These are phyloP conservation scores for Acacia pycnantha DNA, from an alignment of 331 rosid species.

Conservation along the genomic window DNA sequence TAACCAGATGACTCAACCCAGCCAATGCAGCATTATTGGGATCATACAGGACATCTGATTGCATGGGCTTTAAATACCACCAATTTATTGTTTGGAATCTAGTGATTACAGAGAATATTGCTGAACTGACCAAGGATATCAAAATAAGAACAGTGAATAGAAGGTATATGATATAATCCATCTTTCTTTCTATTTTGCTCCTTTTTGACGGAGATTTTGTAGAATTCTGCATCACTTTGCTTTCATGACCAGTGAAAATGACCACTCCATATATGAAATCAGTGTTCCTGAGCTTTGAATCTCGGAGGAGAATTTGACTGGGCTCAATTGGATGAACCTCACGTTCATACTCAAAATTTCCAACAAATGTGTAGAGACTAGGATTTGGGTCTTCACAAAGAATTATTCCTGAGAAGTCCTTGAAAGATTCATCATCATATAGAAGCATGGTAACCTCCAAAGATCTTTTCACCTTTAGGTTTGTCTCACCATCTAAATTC, in stretches of 20 bases:
- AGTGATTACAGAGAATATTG: conserved; percentile 76
- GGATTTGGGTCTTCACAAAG: conserved; percentile 95
- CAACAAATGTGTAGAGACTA: conserved; percentile 81
- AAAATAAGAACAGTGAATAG: conserved; percentile 78
- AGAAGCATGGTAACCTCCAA: conserved; percentile 80
- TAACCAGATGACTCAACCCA: conserved; percentile 84
- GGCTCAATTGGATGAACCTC: conserved; percentile 89
- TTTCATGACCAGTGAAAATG: conserved; percentile 91
- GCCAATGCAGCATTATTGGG: conserved; percentile 61
- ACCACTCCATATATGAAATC: conserved; percentile 84
- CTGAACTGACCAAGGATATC: conserved; percentile 81
- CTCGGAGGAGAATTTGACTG: conserved; percentile 81
- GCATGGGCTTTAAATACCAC: conserved; percentile 69
- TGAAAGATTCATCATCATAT: conserved; percentile 66
- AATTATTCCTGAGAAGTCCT: conserved; percentile 69
- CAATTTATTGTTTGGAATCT: conserved; percentile 53
- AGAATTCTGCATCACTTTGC: conserved; percentile 98
- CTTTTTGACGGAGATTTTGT: conserved; percentile 96
- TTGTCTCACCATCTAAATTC: conserved; percentile 99
- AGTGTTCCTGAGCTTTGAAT: conserved; percentile 96
- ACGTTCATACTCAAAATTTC: conserved; percentile 73
- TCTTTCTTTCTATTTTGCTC: conserved; percentile 80
- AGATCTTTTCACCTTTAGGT: conserved; percentile 89
- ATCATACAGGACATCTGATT: conserved; percentile 48
- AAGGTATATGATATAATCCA: conserved; percentile 86